These are phyloP conservation scores for Exophiala lecanii-corni DNA, from an alignment of 2,329 filamentous ascomycete species.

Conservation along the genomic window DNA sequence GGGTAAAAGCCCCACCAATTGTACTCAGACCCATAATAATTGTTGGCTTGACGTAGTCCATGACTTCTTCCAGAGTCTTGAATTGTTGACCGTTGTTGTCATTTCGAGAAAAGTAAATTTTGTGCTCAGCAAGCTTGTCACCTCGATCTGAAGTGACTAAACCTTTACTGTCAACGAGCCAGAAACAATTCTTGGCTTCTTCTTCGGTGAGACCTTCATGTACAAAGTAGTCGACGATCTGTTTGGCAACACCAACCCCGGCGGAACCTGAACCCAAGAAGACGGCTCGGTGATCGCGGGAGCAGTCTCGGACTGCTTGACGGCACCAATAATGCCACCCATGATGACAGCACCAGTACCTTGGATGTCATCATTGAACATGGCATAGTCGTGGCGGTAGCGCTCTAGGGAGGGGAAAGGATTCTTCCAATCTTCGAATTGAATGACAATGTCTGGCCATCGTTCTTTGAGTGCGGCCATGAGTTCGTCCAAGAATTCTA, in stretches of 20 bases:
- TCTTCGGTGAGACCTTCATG: constrained; percentile 84
- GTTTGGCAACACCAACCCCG: constrained; percentile 94
- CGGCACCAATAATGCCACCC: constrained; percentile 69
- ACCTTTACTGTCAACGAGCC: constrained; percentile 94
- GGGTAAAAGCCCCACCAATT: constrained; percentile 90
- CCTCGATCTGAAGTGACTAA: constrained; percentile 90
- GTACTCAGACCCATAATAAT: constrained; percentile 93
- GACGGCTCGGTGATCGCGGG: constrained; percentile 84
- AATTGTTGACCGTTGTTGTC: constrained; percentile 63
- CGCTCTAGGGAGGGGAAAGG: constrained; percentile 90
- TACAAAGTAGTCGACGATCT: constrained; percentile 95
- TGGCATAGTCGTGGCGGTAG: constrained; percentile 83
- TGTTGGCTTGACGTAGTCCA: constrained; percentile 91
- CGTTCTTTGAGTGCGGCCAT: constrained; percentile 83
- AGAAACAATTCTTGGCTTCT: constrained; percentile 86
- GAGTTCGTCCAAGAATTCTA: constrained; percentile 93
- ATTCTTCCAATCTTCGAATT: constrained; percentile 98
- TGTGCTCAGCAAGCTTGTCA: constrained; percentile 88
- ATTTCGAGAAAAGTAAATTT: constrained; percentile 62
- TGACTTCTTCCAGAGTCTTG: constrained; percentile 80
- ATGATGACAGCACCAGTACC: constrained; percentile 94
- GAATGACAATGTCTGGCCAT: constrained; percentile 71
- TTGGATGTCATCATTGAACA: constrained; percentile 99
- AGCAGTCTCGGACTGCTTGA: constrained; percentile 80
- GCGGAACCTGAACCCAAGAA: constrained; percentile 96